Evolutionary conservation across 148 eudicot genomes (phyloP).

Genomic region (Camellia granthamiana): DNA sequence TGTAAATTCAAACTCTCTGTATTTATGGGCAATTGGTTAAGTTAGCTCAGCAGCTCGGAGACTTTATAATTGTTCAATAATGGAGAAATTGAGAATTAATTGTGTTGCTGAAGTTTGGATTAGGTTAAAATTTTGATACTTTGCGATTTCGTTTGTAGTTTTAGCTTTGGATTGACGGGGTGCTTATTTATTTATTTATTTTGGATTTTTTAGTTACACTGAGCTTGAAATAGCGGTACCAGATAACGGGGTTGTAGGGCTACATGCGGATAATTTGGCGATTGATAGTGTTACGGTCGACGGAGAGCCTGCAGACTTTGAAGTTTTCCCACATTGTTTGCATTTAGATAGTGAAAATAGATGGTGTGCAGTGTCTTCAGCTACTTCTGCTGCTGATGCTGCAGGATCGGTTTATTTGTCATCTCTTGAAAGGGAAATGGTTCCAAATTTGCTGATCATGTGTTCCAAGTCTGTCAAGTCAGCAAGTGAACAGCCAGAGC

Average conservation of each 20-base stretch:
- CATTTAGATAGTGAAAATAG: slow-evolving; percentile 73
- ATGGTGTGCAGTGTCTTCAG: slow-evolving; percentile 96
- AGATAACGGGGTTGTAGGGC: slow-evolving; percentile 80
- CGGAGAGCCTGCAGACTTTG: slow-evolving; percentile 79
- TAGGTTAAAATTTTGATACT: neutral
- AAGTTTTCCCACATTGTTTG: slow-evolving; percentile 81
- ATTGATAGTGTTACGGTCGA: slow-evolving; percentile 86
- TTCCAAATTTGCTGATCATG: slow-evolving; percentile 90
- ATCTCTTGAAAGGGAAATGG: slow-evolving; percentile 78
- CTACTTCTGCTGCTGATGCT: slow-evolving; percentile 91
- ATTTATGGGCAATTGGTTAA: neutral
- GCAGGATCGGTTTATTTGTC: slow-evolving; percentile 89
- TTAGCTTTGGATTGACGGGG: slow-evolving; percentile 6
- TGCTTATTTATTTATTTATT: neutral
- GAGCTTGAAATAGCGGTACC: slow-evolving; percentile 81
- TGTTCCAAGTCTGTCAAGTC: slow-evolving; percentile 53
- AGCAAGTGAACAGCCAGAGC: slow-evolving; percentile 37
- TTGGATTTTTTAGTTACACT: slow-evolving; percentile 59
- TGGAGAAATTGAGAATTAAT: neutral
- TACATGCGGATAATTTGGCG: slow-evolving; percentile 93
- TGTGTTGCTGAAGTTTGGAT: slow-evolving; percentile 4
- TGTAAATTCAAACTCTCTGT: neutral
- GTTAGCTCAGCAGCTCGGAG: neutral
- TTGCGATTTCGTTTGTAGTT: neutral
- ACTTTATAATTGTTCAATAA: neutral